Percentiles rank a stretch among this genome's conserved stretches.
Evolutionary conservation across 2,329 filamentous ascomycete species (phyloP).

Genomic region (Diaporthe vexans): DNA sequence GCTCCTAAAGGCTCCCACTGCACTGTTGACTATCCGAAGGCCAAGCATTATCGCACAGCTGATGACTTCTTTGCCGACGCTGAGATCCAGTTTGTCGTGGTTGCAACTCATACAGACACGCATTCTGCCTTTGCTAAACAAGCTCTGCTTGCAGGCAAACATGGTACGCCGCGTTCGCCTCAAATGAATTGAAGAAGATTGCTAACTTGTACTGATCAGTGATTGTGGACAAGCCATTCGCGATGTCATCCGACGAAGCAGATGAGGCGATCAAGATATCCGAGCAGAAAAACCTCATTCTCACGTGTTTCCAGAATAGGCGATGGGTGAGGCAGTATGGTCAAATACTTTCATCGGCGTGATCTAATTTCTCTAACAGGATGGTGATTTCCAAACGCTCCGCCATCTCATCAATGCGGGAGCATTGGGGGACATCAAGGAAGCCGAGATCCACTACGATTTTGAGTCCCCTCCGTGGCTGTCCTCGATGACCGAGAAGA

Average conservation of each 20-base stretch:
- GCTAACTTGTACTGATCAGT: not conserved
- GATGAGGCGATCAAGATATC: constrained; percentile 12
- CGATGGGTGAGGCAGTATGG: not conserved
- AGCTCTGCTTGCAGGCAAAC: constrained; percentile 56
- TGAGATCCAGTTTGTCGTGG: constrained; percentile 65
- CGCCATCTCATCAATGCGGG: constrained; percentile 66
- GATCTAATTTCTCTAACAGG: constrained; percentile 48
- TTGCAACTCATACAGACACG: constrained; percentile 65
- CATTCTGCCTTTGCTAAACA: constrained; percentile 69
- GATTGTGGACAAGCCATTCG: constrained; percentile 16
- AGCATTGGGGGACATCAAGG: constrained; percentile 71
- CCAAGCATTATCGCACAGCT: constrained; percentile 69
- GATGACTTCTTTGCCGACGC: constrained; percentile 72
- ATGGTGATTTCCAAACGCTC: constrained; percentile 75
- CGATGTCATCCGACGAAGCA: constrained; percentile 5
- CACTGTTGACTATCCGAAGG: constrained; percentile 61
- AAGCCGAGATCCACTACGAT: constrained; percentile 78
- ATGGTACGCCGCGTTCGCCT: not conserved
- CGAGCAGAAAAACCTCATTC: not conserved
- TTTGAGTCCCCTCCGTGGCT: constrained; percentile 60
- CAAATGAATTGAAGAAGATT: not conserved
- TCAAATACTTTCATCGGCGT: not conserved
- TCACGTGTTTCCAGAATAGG: constrained; percentile 18
- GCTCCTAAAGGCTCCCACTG: constrained; percentile 57
- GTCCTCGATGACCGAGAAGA: constrained; percentile 48